Evolutionary conservation across 352 stramenopile species (phyloP), one percentile per base, ranked within the genome.

Genomic region (Pythium volutum): DNA sequence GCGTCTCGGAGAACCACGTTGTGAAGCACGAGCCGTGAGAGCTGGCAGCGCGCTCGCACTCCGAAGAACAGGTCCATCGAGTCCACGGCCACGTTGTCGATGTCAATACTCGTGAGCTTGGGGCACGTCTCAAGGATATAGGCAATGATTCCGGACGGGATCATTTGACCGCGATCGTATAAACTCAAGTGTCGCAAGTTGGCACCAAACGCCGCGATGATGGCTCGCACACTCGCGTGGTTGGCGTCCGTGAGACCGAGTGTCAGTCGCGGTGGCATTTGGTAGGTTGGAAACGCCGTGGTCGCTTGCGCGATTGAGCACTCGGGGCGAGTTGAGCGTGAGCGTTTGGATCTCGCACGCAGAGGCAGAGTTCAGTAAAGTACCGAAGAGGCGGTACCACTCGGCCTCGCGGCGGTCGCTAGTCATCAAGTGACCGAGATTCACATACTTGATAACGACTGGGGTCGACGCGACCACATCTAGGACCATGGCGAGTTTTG

Each of bases 41-140:
- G 26, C 18, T 36, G 38, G 22, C 49, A 52, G 22, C n/a, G 49
- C 2, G 23, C 9, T 14, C 22, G 22, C 1, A 20, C 4, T 15
- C 16, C 50, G 23, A 41, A 59, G 41, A 65, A 59, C 11, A 59
- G 12, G 0, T 26, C 22, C 59, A 65, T 65, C 0, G 49, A 49
- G 16, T 59, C 49, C 8, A 65, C 14, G 6, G 38, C 22, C 14
- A 41, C 59, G 42, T 57, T 58, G 31, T 65, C 59, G 48, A 65
- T 27, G 12, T 65, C 48, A 27, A 65, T 27, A 26, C 15, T 47
- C 7, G 23, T 22, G 14, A 65, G 26, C 9, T 65, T 53, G 4
- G 59, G 59, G 33, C 59, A 65, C 12, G 4, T 33, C 2, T 39
- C 4, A 14, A 65, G 22, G 20, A 65, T 46, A 11, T 22, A 65